Conservation (phyloP, 2,329 filamentous ascomycete species). For the Fusarium abutilonis region DNA sequence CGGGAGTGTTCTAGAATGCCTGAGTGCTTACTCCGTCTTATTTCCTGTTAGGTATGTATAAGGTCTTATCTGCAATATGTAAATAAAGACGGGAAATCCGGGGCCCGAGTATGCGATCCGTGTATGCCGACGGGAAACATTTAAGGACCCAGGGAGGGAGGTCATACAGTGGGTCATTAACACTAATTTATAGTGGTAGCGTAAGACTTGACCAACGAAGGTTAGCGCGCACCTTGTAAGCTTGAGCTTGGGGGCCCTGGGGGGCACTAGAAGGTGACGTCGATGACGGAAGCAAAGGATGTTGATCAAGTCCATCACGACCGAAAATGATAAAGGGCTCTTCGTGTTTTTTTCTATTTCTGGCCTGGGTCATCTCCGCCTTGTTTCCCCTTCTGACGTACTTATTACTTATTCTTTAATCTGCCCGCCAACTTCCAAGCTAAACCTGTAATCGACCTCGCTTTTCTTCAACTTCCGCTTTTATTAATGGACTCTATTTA, state of each 20-base stretch:
- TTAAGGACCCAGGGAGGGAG: too few species aligned
- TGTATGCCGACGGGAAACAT: slow-evolving; percentile 18
- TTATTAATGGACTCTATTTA: slow-evolving; percentile 1
- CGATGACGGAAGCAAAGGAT: slow-evolving; percentile 36
- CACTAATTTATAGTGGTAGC: slow-evolving; percentile 25
- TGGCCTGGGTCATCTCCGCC: slow-evolving; percentile 14
- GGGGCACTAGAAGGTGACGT: slow-evolving; percentile 26
- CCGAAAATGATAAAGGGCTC: slow-evolving; percentile 5
- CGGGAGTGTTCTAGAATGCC: too few species aligned
- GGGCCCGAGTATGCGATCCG: slow-evolving; percentile 10
- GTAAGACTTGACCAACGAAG: slow-evolving; percentile 13
- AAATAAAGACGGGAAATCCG: slow-evolving; percentile 1
- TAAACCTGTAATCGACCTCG: background rate
- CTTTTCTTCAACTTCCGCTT: slow-evolving; percentile 3
- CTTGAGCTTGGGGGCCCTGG: too few species aligned
- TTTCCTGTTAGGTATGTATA: too few species aligned
- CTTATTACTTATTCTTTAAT: background rate
- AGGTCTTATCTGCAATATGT: too few species aligned
- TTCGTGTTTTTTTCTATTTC: slow-evolving; percentile 19
- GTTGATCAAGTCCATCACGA: slow-evolving; percentile 29
- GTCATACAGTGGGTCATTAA: background rate
- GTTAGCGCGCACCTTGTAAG: background rate
- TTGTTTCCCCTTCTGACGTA: slow-evolving; percentile 31
- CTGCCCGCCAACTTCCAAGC: background rate
- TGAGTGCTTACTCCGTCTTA: too few species aligned